phyloP scores from a whole-genome alignment of 176 grass and related monocot genomes.

The Oryza brachyantha region DNA sequence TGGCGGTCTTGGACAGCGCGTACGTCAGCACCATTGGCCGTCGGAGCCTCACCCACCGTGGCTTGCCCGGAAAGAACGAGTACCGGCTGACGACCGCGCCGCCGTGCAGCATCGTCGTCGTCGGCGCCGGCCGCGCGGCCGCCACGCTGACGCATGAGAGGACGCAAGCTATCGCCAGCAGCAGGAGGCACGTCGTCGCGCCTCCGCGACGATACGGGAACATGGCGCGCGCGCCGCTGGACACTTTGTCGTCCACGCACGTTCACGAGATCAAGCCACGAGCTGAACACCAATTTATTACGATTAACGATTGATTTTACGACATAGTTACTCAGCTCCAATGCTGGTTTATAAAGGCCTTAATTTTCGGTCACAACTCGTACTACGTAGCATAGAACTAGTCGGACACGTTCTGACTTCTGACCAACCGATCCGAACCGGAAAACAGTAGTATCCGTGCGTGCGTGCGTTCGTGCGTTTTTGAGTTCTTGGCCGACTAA shows the following conservation, averaged over 20 bases:
- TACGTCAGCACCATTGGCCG: neutral
- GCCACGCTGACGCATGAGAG: neutral
- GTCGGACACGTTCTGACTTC: too few relatives aligned
- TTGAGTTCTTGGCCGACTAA: neutral
- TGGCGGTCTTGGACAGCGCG: neutral
- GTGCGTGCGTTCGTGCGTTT: neutral
- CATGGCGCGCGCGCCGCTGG: too few relatives aligned
- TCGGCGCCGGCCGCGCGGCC: too few relatives aligned
- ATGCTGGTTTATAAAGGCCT: neutral
- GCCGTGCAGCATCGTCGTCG: too few relatives aligned
- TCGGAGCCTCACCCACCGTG: neutral
- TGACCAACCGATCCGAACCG: too few relatives aligned
- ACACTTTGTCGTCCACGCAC: too few relatives aligned
- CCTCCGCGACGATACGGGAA: neutral
- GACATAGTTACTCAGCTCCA: too few relatives aligned
- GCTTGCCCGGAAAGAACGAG: neutral
- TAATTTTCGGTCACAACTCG: neutral
- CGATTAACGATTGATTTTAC: too few relatives aligned
- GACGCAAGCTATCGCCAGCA: neutral
- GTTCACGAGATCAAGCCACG: too few relatives aligned
- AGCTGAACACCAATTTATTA: too few relatives aligned
- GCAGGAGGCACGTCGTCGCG: neutral
- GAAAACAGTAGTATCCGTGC: neutral
- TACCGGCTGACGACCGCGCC: neutral
- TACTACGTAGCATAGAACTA: too few relatives aligned